Evolutionary conservation across 2,329 filamentous ascomycete species (phyloP), one percentile per base, ranked within the genome.

Genomic region (Paracorniculantispora psalliotae): DNA sequence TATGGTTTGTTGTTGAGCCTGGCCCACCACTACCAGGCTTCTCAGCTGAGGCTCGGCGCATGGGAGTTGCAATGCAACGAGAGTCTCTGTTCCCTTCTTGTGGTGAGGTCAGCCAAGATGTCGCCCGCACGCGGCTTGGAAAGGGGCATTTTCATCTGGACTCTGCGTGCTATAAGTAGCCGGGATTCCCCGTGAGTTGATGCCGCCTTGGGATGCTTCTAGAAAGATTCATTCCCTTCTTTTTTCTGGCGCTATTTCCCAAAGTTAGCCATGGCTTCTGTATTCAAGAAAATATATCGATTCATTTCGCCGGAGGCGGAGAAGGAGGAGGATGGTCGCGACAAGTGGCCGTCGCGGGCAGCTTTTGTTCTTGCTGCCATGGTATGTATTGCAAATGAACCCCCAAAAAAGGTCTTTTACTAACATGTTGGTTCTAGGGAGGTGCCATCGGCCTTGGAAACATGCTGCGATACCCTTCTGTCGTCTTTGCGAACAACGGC

Each of bases 401-500:
- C 7, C 23, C 21, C 9, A 21, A 19, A 3, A 8, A 13, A 5
- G 15, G 5, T 17, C 2, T 21, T n/a, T 9, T 28, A 43, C 43
- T 56, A 21, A 48, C 35, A 26, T n/a, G 7, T 33, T 5, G 2
- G 4, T 44, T 19, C 2, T 25, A 61, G 79, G 79, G 81, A 12
- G 80, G 80, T 30, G 80, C 77, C 39, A 78, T 79, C 3, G 81
- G 81, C 23, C 75, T 81, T 55, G 81, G 80, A 12, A 83, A 83
- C 54, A 69, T 83, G n/a, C 72, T 83, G 2, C 75, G 81, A 30
- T 83, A 81, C 61, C 81, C 80, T 0, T 82, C 79, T 0, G 78
- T 81, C 30, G 75, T 82, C 1, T 83, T 81, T 73, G 81, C 81
- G 66, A 83, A 83, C 63, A 75, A 80, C 50, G 81, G 81, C 9